Evolutionary conservation across 2,329 filamentous ascomycete genomes (phyloP).

Genomic region (Stenocarpella maydis): DNA sequence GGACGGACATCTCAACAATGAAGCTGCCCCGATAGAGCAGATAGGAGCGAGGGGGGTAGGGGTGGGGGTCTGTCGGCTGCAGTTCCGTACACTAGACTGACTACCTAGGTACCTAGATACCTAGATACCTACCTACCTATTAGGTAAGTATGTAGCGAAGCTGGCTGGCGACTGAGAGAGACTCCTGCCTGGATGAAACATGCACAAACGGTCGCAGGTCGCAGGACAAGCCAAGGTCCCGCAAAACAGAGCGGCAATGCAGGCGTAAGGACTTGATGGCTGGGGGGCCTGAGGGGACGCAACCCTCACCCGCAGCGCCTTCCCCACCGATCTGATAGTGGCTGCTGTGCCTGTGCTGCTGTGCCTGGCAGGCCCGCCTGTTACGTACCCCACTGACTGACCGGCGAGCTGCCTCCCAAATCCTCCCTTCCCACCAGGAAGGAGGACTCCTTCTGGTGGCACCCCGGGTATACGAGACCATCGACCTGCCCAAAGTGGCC

Average conservation of each 20-base stretch:
- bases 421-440: not conserved
- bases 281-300: not conserved
- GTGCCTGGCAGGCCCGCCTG: not conserved
- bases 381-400: constrained; percentile 8
- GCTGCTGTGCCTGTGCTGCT: not conserved
- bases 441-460: not conserved
- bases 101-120: no score
- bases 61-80: constrained; percentile 8
- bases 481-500: constrained; percentile 5
- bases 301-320: not conserved
- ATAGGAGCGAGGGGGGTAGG: not conserved
- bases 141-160: no score
- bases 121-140: no score
- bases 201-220: constrained; percentile 1
- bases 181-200: constrained; percentile 21
- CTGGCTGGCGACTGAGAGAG: not conserved
- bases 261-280: constrained; percentile 17
- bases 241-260: constrained; percentile 26
- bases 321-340: constrained; percentile 1
- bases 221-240: constrained; percentile 3
- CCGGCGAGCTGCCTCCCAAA: constrained; percentile 14
- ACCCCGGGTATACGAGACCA: constrained; percentile 12
- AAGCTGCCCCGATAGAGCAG: constrained; percentile 26
- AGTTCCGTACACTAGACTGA: no score
- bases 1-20: constrained; percentile 12